Evolutionary conservation across 192 early-diverging fungal genomes (phyloP).

Genomic region (Rhizophagus prolifer): DNA sequence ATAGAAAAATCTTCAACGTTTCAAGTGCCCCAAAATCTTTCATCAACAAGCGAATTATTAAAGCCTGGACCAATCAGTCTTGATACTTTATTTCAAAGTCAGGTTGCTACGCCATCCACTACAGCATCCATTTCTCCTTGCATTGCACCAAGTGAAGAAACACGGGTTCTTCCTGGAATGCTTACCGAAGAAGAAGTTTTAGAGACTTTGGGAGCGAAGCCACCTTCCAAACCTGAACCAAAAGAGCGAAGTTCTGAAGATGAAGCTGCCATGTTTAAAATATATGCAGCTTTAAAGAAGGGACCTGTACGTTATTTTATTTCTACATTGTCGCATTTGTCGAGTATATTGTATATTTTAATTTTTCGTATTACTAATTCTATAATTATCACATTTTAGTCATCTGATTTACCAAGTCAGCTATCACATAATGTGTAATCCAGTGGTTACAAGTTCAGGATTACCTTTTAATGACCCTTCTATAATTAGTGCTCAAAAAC

Average conservation of each 20-base stretch:
- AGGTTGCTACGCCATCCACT: slow-evolving; percentile 32
- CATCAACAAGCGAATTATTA: slow-evolving; percentile 11
- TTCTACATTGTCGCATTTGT: background rate
- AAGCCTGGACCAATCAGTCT: slow-evolving; percentile 43
- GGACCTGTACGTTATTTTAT: slow-evolving; percentile 36
- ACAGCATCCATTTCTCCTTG: slow-evolving; percentile 11
- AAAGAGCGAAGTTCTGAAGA: slow-evolving; percentile 37
- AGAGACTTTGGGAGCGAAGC: slow-evolving; percentile 42
- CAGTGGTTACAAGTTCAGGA: slow-evolving; percentile 11
- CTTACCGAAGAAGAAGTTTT: slow-evolving; percentile 58
- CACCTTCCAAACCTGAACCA: slow-evolving; percentile 8
- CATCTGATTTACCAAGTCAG: slow-evolving; percentile 2
- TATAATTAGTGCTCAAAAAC: slow-evolving; percentile 29
- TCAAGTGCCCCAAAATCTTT: slow-evolving; percentile 27
- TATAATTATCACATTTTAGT: background rate
- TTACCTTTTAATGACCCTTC: slow-evolving; percentile 28
- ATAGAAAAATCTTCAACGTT: background rate
- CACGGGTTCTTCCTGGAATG: slow-evolving; percentile 32
- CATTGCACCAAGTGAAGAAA: background rate
- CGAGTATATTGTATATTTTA: background rate
- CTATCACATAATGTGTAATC: background rate
- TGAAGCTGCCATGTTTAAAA: slow-evolving; percentile 53
- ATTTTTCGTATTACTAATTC: background rate
- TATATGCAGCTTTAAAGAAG: slow-evolving; percentile 54
- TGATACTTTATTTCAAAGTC: slow-evolving; percentile 54